A percentile compares a stretch with the other conserved stretches of the same genome.
These are phyloP conservation scores for Graphilbum fragrans DNA, from an alignment of 2,329 filamentous ascomycete genomes.

Conservation along the genomic window DNA sequence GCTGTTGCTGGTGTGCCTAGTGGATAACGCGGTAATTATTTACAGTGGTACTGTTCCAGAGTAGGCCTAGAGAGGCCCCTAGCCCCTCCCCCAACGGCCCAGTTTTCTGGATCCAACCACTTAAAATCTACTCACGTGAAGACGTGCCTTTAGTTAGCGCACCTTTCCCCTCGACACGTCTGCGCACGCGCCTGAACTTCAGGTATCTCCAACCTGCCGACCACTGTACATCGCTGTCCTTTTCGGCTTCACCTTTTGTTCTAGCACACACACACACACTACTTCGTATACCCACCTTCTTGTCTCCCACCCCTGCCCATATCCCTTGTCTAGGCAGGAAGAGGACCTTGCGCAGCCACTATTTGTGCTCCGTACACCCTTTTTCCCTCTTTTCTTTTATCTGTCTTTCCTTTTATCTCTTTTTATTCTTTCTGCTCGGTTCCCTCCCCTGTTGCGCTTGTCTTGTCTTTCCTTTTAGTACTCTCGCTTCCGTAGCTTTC, in stretches of 20 bases:
- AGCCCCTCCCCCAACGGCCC: background rate
- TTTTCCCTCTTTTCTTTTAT: constrained; percentile 1
- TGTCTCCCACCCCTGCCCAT: background rate
- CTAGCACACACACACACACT: no score
- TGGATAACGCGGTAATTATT: background rate
- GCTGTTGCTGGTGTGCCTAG: background rate
- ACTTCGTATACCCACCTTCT: no score
- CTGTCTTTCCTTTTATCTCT: background rate
- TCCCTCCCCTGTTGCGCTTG: background rate
- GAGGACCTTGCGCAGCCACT: background rate
- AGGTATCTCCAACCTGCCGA: background rate
- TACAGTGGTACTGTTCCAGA: background rate
- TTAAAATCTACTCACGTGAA: constrained; percentile 1
- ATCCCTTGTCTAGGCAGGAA: background rate
- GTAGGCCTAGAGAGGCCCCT: background rate
- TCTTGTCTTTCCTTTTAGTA: no score
- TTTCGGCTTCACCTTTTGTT: background rate
- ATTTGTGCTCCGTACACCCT: background rate
- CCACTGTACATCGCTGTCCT: background rate
- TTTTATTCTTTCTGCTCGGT: background rate
- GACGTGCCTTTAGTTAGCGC: background rate
- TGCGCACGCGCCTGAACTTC: background rate
- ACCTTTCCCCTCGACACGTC: background rate
- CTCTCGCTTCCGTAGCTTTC: no score
- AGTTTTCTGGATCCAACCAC: background rate